Conservation (phyloP, 192 early-diverging fungal species). For the Funneliformis mosseae region DNA sequence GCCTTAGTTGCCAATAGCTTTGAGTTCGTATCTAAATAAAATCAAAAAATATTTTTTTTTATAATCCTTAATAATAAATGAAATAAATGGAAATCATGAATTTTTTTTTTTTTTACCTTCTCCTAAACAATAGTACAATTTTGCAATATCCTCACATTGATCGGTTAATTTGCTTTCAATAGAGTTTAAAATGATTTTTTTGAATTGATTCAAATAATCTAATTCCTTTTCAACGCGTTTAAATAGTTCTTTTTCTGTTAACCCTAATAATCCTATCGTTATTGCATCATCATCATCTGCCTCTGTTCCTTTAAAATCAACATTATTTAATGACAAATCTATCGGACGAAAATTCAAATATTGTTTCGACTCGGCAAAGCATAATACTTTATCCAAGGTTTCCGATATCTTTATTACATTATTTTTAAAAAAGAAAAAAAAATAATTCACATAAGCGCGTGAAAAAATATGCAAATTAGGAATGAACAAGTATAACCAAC, state of each 20-base stretch:
- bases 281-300: neutral
- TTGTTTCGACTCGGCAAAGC: constrained; percentile 25
- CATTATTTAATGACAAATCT: constrained; percentile 4
- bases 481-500: neutral
- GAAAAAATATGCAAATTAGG: neutral
- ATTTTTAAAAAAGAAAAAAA: too few species aligned
- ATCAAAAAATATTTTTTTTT: neutral
- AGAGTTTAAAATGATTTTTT: neutral
- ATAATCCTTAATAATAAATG: neutral
- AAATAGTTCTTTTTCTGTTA: constrained; percentile 8
- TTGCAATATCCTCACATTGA: constrained; percentile 16
- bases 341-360: constrained; percentile 16
- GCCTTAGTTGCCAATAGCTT: neutral
- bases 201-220: neutral
- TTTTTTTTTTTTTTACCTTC: too few species aligned
- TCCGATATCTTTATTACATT: neutral
- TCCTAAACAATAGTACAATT: constrained; percentile 11
- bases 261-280: constrained; percentile 2
- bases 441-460: neutral
- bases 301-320: neutral
- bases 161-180: constrained; percentile 14
- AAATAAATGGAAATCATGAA: neutral
- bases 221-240: constrained; percentile 2
- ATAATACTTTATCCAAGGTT: neutral
- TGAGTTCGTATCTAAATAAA: neutral